These are phyloP conservation scores for Trichosporon sp. DNA, from an alignment of 1,284 basidiomycete genomes.

Conservation along the genomic window DNA sequence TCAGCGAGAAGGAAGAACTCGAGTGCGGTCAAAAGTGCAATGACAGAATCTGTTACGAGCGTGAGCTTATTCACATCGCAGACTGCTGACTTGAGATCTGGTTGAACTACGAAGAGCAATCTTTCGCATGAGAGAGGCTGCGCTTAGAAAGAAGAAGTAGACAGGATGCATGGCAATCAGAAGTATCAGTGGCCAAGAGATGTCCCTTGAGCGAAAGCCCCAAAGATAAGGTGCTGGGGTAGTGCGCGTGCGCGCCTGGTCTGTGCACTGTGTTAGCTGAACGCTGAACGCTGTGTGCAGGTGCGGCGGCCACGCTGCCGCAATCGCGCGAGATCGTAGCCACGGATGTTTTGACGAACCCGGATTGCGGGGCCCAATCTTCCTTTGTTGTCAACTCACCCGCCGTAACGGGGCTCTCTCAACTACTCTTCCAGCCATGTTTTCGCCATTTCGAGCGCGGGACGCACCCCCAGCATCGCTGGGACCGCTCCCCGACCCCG, in stretches of 20 bases:
- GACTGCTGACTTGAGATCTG: background rate
- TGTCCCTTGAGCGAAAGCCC: background rate
- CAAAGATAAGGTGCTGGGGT: background rate
- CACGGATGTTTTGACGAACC: background rate
- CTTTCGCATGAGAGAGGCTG: background rate
- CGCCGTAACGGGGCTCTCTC: background rate
- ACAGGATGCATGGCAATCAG: background rate
- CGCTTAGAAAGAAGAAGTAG: background rate
- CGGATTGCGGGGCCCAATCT: background rate
- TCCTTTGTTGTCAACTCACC: background rate
- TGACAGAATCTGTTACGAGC: background rate
- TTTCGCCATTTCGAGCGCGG: background rate
- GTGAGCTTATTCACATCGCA: background rate
- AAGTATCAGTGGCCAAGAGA: background rate
- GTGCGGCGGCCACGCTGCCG: too few relatives aligned
- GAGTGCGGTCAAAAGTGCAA: background rate
- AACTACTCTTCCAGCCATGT: background rate
- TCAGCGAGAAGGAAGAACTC: background rate
- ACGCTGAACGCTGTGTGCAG: background rate
- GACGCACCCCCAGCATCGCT: background rate
- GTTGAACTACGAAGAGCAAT: background rate
- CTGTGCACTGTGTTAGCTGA: background rate
- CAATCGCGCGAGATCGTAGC: background rate
- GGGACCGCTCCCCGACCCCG: background rate
- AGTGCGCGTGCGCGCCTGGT: background rate